Evolutionary conservation across 345 rosid genomes (phyloP), one percentile per base, ranked within the genome.

Genomic region (Pseudoturritis turrita): DNA sequence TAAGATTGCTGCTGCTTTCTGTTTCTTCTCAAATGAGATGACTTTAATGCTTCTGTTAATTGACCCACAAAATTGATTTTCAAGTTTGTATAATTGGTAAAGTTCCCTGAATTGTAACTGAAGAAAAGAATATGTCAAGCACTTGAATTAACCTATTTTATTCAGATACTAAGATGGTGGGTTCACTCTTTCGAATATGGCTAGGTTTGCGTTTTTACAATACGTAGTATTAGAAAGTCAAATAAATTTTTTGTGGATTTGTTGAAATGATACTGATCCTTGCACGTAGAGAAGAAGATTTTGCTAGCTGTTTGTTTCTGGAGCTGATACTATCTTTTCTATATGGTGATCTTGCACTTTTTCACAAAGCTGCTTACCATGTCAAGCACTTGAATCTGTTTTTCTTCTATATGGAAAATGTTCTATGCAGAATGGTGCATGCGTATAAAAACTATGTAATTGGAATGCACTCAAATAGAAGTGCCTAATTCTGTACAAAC

Each of bases 1-100:
- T 91, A 68, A 85, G 86, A 66, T 17, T 67, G 1, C 21, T 25
- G 17, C 23, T n/a, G n/a, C 18, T 28, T 40, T 26, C 36, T 45
- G 15, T n/a, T 11, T 35, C 19, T 11, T 3, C 28, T 11, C 33
- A 44, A 43, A 29, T 40, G 31, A 45, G 37, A 14, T 36, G 11
- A 52, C 56, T 23, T 44, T 31, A 19, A 19, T 36, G 45, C 47
- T 43, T 68, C n/a, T 54, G 14, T 53, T 40, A 3, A 52, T 39
- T 67, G 14, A 2, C 6, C 10, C 3, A 22, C 10, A 14, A 10
- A 23, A 3, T n/a, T 52, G 15, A 15, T 52, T 67, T 5, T 10
- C 23, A 39, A 9, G 70, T 18, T 64, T 63, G 3, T 26, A 6
- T 11, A 9, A 49, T 56, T 19, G 56, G 44, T 55, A 33, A 45